Conservation (phyloP, 2,329 filamentous ascomycete genomes). For the Camillea tinctor region DNA sequence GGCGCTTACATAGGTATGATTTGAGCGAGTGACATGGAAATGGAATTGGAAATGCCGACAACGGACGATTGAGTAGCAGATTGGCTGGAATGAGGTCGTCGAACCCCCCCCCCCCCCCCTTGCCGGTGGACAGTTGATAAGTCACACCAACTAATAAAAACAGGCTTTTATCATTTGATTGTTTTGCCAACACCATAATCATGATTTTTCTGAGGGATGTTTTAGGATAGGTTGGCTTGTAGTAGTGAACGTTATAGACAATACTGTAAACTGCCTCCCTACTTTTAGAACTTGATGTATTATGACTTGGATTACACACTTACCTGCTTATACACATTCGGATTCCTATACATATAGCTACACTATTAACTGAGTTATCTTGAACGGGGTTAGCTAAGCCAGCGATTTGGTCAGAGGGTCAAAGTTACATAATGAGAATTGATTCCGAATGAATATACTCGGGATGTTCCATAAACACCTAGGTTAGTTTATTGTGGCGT, state of each 20-base stretch:
- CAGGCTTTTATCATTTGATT: background rate
- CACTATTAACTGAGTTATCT: background rate
- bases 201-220: background rate
- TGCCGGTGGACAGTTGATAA: background rate
- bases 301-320: background rate
- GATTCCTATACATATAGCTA: background rate
- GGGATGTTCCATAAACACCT: no score
- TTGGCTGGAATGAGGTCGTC: background rate
- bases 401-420: background rate
- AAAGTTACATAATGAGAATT: no score
- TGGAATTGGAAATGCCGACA: background rate
- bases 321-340: background rate
- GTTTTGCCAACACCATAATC: background rate
- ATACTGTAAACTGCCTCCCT: no score
- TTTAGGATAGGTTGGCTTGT: background rate
- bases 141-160: background rate
- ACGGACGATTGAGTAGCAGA: background rate
- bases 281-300: background rate
- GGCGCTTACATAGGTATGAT: background rate
- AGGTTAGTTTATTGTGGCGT: no score
- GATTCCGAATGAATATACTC: no score
- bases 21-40: background rate
- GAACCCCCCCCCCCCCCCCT: no score
- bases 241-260: no score
- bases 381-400: background rate